A percentile compares a stretch with the other conserved stretches of the same genome.
phyloP scores from a whole-genome alignment of 805 yeast genomes.

The Soucietia sequanensis region DNA sequence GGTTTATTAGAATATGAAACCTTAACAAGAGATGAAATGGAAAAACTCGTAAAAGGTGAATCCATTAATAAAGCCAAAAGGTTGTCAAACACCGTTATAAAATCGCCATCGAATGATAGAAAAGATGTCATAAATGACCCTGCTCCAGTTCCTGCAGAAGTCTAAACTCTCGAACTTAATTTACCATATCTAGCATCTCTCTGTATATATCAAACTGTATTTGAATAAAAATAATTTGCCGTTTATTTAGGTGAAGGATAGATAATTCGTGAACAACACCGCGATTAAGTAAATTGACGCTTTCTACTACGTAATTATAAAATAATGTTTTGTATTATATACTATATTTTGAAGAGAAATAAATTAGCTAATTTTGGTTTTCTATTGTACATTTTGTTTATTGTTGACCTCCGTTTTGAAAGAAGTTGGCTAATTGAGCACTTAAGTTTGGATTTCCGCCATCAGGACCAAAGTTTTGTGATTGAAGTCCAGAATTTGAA shows the following conservation, averaged over 20 bases:
- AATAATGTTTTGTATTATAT: too few relatives aligned
- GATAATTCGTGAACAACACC: too few relatives aligned
- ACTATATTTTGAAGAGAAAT: too few relatives aligned
- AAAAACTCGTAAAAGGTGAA: conserved; percentile 80
- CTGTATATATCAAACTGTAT: too few relatives aligned
- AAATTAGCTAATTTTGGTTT: too few relatives aligned
- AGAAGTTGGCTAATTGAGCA: conserved; percentile 38
- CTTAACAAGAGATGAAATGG: conserved; percentile 86
- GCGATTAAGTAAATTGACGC: too few relatives aligned
- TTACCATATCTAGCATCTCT: too few relatives aligned
- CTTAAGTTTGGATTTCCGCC: conserved; percentile 30
- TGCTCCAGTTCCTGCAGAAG: conserved; percentile 13
- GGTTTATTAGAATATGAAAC: conserved; percentile 96
- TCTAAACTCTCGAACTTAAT: too few relatives aligned
- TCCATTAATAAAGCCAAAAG: conserved; percentile 64
- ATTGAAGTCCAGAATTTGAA: conserved; percentile 10
- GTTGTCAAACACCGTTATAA: conserved; percentile 68
- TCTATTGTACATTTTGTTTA: too few relatives aligned
- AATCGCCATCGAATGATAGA: conserved; percentile 12
- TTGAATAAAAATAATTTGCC: too few relatives aligned
- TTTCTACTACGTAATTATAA: too few relatives aligned
- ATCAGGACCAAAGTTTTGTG: conserved; percentile 6
- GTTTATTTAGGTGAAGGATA: too few relatives aligned
- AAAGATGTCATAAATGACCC: conserved; percentile 11
- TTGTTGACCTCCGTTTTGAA: conserved; percentile 23